Percentiles rank a stretch among this genome's conserved stretches.
Evolutionary conservation across 352 stramenopile species (phyloP).

Genomic region (Thraustochytrium sp.): DNA sequence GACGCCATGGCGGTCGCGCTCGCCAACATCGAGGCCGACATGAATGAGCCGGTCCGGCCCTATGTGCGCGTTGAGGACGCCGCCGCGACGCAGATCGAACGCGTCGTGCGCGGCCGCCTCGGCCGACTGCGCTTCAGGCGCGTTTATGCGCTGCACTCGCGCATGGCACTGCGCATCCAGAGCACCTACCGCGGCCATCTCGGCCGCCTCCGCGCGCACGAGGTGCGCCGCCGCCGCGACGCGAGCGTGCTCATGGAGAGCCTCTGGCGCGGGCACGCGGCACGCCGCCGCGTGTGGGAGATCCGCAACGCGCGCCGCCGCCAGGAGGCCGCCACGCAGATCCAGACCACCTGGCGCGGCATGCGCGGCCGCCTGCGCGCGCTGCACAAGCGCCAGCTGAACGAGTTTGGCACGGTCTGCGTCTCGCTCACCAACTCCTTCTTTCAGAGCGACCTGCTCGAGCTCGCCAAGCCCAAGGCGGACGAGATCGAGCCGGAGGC

Average conservation of each 20-base stretch:
- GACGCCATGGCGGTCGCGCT: background rate
- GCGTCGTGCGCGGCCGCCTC: conserved; percentile 63
- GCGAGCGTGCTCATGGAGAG: conserved; percentile 55
- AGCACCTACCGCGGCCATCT: conserved; percentile 50
- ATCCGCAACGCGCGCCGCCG: background rate
- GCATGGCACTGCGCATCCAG: conserved; percentile 70
- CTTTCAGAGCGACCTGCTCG: conserved; percentile 54
- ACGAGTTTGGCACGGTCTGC: conserved; percentile 50
- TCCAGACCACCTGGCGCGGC: conserved; percentile 57
- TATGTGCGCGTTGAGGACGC: background rate
- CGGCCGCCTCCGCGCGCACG: conserved; percentile 44
- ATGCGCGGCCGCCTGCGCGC: conserved; percentile 62
- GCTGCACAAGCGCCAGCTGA: conserved; percentile 56
- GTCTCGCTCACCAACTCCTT: conserved; percentile 48
- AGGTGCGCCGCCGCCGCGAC: conserved; percentile 43
- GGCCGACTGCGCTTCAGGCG: conserved; percentile 58
- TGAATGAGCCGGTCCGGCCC: background rate
- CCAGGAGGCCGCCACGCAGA: background rate
- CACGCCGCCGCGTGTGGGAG: background rate
- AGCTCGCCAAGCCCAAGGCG: conserved; percentile 56
- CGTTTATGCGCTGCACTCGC: conserved; percentile 63
- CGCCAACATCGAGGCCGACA: background rate
- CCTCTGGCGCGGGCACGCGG: background rate
- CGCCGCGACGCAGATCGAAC: conserved; percentile 66
- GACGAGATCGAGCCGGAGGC: conserved; percentile 39